Evolutionary conservation across 352 stramenopile genomes (phyloP).

Genomic region (Aphanomyces stellatus): DNA sequence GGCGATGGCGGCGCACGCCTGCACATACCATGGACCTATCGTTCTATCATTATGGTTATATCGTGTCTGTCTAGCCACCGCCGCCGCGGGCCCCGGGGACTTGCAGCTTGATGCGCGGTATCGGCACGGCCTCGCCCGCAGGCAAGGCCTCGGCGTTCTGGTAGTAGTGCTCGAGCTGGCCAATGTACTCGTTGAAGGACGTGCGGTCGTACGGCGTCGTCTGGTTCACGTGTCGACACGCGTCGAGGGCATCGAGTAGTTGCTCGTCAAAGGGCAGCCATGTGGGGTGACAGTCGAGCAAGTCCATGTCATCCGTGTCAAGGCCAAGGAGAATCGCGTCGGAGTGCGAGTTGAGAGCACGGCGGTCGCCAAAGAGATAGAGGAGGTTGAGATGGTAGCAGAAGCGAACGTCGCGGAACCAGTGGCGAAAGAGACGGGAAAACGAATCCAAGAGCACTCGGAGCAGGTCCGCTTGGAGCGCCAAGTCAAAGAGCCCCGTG

Average conservation of each 20-base stretch:
- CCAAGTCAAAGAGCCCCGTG: slow-evolving; percentile 12
- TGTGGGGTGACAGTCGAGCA: neutral
- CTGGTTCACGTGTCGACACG: neutral
- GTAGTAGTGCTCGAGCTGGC: slow-evolving; percentile 13
- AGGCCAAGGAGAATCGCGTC: slow-evolving; percentile 63
- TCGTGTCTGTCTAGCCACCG: neutral
- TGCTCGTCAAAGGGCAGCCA: neutral
- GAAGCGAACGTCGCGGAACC: slow-evolving; percentile 76
- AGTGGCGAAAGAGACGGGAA: slow-evolving; percentile 65
- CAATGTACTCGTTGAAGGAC: slow-evolving; percentile 19
- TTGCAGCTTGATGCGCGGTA: slow-evolving; percentile 10
- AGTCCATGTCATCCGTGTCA: slow-evolving; percentile 24
- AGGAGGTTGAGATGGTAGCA: slow-evolving; percentile 75
- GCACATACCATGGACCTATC: neutral
- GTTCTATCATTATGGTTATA: neutral
- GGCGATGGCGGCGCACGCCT: too few relatives aligned
- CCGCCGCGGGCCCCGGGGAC: neutral
- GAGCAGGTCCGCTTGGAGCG: slow-evolving; percentile 44
- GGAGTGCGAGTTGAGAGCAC: slow-evolving; percentile 59
- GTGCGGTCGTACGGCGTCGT: slow-evolving; percentile 2
- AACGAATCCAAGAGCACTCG: slow-evolving; percentile 43
- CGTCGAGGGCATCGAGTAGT: neutral
- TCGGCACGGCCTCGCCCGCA: neutral
- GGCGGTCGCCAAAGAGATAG: slow-evolving; percentile 72
- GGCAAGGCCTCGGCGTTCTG: neutral